A percentile compares a stretch with the other conserved stretches of the same genome.
Evolutionary conservation across 2,329 filamentous ascomycete genomes (phyloP).

Genomic region (Fusarium pseudoanthophilum): DNA sequence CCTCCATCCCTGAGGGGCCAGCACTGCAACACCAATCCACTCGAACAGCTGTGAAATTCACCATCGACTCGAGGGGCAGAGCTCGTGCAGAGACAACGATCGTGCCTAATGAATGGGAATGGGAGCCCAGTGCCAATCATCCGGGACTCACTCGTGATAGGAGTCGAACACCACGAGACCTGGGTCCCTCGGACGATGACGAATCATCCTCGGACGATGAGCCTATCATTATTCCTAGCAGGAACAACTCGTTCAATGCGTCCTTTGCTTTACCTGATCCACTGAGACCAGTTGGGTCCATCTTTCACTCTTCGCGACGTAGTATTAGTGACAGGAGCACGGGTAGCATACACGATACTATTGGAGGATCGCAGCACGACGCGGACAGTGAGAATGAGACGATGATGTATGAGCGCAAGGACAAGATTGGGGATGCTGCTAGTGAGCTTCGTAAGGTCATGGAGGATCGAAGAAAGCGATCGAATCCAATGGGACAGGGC

Average conservation of each 20-base stretch:
- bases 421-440: conserved; percentile 65
- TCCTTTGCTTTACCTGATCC: conserved; percentile 69
- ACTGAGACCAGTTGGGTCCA: conserved; percentile 59
- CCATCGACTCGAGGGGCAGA: conserved; percentile 70
- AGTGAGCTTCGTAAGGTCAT: conserved; percentile 70
- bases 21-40: conserved; percentile 54
- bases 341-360: conserved; percentile 53
- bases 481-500: conserved; percentile 46
- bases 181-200: conserved; percentile 62
- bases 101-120: conserved; percentile 49
- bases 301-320: conserved; percentile 59
- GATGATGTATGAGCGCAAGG: conserved; percentile 59
- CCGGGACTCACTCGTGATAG: conserved; percentile 47
- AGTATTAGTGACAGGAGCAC: conserved; percentile 63
- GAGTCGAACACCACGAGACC: conserved; percentile 48
- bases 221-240: conserved; percentile 71
- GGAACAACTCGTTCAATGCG: conserved; percentile 61
- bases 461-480: conserved; percentile 60
- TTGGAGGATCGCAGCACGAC: conserved; percentile 52
- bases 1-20: conserved; percentile 66
- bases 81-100: conserved; percentile 66
- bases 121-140: conserved; percentile 42
- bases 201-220: conserved; percentile 72
- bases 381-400: conserved; percentile 70
- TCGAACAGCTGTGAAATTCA: conserved; percentile 69